Conservation (phyloP, 108 stramenopile genomes). For the Cafeteria roenbergensis region DNA sequence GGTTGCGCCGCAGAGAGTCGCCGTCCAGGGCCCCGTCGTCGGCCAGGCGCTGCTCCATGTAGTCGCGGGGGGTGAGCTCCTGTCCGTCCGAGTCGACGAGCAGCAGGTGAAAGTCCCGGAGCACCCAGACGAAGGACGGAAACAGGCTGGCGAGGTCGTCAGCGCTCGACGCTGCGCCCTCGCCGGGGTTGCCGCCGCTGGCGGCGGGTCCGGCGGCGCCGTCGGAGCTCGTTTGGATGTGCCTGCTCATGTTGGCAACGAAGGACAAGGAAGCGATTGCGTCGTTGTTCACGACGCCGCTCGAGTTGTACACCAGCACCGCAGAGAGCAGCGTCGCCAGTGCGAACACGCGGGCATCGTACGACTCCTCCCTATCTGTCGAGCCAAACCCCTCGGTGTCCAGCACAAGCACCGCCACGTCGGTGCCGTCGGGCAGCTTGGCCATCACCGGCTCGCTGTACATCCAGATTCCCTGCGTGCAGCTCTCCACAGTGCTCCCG, state of each 20-base stretch:
- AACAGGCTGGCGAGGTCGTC: not conserved
- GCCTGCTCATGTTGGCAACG: slow-evolving; percentile 9
- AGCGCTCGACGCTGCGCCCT: not conserved
- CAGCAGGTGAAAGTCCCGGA: slow-evolving; percentile 11
- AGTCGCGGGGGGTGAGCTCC: not conserved
- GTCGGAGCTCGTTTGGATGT: not conserved
- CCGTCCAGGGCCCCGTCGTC: not conserved
- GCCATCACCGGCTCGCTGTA: not conserved
- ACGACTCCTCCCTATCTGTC: not conserved
- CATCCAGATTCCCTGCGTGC: slow-evolving; percentile 16
- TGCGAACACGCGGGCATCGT: slow-evolving; percentile 17
- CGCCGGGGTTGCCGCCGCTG: not conserved
- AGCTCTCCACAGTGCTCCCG: slow-evolving; percentile 1
- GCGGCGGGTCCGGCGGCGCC: not conserved
- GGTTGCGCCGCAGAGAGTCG: not conserved
- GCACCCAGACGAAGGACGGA: slow-evolving; percentile 6
- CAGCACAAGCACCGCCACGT: not conserved
- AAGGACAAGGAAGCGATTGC: slow-evolving; percentile 9
- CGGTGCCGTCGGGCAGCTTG: not conserved
- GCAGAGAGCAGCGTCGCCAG: slow-evolving; percentile 8
- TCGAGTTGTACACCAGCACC: slow-evolving; percentile 11
- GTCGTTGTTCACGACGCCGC: slow-evolving; percentile 10
- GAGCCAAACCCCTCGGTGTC: slow-evolving; percentile 20
- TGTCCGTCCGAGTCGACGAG: not conserved
- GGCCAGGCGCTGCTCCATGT: not conserved